Conservation (phyloP, 1,139 yeast genomes). For the Pichia sp. region DNA sequence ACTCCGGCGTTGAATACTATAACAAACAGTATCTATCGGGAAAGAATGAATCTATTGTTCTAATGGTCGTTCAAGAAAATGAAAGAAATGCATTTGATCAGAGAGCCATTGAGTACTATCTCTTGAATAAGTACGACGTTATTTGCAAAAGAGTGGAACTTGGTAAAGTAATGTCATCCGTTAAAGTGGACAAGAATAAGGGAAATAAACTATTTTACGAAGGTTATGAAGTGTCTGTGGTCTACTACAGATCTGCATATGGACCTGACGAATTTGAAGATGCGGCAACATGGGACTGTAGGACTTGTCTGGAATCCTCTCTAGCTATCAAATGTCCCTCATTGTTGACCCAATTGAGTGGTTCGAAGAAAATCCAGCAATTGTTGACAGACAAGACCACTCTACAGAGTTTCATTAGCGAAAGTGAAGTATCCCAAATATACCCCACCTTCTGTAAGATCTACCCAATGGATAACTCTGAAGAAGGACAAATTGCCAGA, state of each 20-base stretch:
- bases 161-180: conserved; percentile 44
- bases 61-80: conserved; percentile 75
- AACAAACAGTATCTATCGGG: conserved; percentile 24
- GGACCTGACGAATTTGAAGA: conserved; percentile 53
- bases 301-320: conserved; percentile 64
- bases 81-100: conserved; percentile 93
- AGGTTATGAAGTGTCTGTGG: conserved; percentile 73
- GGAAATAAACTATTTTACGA: conserved; percentile 41
- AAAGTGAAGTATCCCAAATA: conserved; percentile 27
- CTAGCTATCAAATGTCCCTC: conserved; percentile 89
- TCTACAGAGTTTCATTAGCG: conserved; percentile 41
- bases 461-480: conserved; percentile 73
- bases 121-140: conserved; percentile 50
- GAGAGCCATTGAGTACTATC: conserved; percentile 67
- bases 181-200: conserved; percentile 32
- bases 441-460: conserved; percentile 72
- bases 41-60: conserved; percentile 42
- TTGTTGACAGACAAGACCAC: conserved; percentile 53
- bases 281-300: conserved; percentile 63
- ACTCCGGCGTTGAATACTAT: conserved; percentile 56
- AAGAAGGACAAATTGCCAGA: conserved; percentile 57
- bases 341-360: conserved; percentile 79
- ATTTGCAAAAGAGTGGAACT: conserved; percentile 61
- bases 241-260: conserved; percentile 86
- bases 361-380: conserved; percentile 91